Base-by-base conservation (phyloP, 2,329 filamentous ascomycete genomes). In the Diplodia mutila region DNA sequence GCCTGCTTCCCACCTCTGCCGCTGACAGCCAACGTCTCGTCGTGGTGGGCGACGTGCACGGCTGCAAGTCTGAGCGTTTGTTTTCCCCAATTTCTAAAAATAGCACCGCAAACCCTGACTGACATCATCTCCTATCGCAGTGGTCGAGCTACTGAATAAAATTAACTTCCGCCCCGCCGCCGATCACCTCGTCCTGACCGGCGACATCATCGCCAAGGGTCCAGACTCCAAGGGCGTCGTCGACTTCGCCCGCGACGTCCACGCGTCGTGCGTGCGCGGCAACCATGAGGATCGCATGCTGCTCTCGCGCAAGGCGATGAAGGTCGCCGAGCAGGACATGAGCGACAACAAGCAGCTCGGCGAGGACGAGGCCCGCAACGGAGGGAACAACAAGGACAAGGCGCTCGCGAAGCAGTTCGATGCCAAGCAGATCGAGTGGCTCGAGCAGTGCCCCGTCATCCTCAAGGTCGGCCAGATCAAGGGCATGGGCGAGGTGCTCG, bases 261-360 rank as follows among this genome's bases (percentile, higher is more conserved):
- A 87, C 61, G 94, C 94, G 25, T 92, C 90, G 34, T 92, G 89
- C 70, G 93, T 98, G 9, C 89, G 94, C 61, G 95, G 95, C 21
- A 97, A 97, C 79, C 92, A 97, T 80, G 95, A 99, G 77, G 94
- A 98, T 77, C 86, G 89, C 25, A 84, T 97, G 23, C 84, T 98
- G n/a, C 84, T 90, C 9, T 85, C 89, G 1, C 86, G 89, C 69
- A 81, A 83, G 32, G 57, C 66, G 9, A 53, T 64, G 55, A 57
- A 37, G n/a, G 46, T 55, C 14, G 78, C 66, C 29, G 49, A 63
- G 11, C 25, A 39, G 37, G 78, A 84, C 52, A 72, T 75, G 12
- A 66, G 70, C n/a, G 75, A 77, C 34, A 71, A 77, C 9, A 73
- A 74, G 29, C 69, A 72, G 32, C 64, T 76, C 14, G 72, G 76